Conservation (phyloP, 139 green algal species). For the Edaphochlamys debaryana region DNA sequence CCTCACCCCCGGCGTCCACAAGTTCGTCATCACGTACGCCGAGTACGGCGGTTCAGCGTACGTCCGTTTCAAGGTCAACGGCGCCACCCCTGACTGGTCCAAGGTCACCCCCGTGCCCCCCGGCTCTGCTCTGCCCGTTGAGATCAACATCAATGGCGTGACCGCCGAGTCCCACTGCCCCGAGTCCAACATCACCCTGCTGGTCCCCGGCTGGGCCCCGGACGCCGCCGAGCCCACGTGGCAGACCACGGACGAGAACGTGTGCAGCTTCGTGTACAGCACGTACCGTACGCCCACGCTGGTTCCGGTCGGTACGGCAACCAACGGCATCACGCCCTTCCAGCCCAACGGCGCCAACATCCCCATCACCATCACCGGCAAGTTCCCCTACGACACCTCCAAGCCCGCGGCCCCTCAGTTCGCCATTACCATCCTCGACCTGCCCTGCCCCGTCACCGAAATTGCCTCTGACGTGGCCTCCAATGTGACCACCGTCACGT, state of each 20-base stretch:
- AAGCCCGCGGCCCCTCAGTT: neutral
- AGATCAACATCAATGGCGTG: slow-evolving; percentile 44
- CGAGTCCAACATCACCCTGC: neutral
- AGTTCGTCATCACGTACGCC: slow-evolving; percentile 23
- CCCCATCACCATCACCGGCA: neutral
- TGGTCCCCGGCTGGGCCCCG: neutral
- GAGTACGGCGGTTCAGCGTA: slow-evolving; percentile 24
- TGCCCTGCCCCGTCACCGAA: neutral
- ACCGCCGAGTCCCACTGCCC: neutral
- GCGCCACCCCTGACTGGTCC: neutral
- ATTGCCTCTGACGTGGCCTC: neutral
- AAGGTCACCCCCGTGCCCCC: slow-evolving; percentile 6
- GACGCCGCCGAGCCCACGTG: neutral
- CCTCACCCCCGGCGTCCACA: slow-evolving; percentile 22
- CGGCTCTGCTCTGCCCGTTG: neutral
- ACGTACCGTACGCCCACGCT: slow-evolving; percentile 45
- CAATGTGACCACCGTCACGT: neutral
- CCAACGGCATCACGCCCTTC: neutral
- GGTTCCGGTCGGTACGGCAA: neutral
- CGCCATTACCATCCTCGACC: neutral
- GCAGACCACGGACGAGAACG: neutral
- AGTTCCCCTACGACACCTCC: slow-evolving; percentile 15
- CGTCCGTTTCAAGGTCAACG: neutral
- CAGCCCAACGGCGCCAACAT: neutral
- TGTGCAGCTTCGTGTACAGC: slow-evolving; percentile 50